phyloP scores from a whole-genome alignment of 345 rosid genomes.

The Schrenkiella parvula region DNA sequence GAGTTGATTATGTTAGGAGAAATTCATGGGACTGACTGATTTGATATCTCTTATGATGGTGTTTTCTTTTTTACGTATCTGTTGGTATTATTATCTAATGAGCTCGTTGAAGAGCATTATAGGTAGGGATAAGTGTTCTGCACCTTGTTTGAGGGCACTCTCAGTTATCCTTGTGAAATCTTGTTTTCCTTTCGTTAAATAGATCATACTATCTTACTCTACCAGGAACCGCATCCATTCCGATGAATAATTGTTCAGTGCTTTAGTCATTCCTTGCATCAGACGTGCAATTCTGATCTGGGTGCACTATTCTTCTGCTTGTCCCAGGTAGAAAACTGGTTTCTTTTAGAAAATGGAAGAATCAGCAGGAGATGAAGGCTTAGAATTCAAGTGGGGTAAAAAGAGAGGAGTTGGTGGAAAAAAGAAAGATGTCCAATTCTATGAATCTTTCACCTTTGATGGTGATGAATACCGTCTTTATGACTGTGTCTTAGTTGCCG shows the following conservation, averaged over 20 bases:
- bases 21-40: background rate
- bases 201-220: background rate
- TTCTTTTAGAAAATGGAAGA: constrained; percentile 53
- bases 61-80: background rate
- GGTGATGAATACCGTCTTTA: constrained; percentile 61
- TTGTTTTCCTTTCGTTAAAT: background rate
- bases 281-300: background rate
- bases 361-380: constrained; percentile 30
- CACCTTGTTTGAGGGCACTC: background rate
- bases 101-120: background rate
- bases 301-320: background rate
- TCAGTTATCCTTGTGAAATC: background rate
- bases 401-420: constrained; percentile 56
- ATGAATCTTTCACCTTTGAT: constrained; percentile 67
- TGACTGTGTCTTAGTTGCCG: constrained; percentile 57
- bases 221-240: background rate
- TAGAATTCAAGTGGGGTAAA: constrained; percentile 74
- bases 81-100: background rate
- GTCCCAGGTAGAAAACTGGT: background rate
- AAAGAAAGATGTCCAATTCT: constrained; percentile 58
- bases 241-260: background rate
- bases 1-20: background rate
- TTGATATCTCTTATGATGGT: background rate
- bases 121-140: background rate
- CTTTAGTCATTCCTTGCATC: background rate